phyloP scores from a whole-genome alignment of 73 alveolate genomes.

The Breviolum minutum region DNA sequence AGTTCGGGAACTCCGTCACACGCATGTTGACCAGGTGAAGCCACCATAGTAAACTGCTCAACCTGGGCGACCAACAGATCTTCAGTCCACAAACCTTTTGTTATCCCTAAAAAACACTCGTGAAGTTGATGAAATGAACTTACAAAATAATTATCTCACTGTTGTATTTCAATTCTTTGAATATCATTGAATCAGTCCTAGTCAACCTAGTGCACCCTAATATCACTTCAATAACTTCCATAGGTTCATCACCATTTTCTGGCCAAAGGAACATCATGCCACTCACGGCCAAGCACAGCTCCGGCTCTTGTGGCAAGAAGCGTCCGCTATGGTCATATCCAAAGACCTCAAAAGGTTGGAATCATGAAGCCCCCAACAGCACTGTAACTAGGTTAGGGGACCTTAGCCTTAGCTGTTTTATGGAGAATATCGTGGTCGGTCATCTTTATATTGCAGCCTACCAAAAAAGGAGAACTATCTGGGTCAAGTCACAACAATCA shows the following conservation, averaged over 20 bases:
- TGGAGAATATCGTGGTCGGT: not conserved
- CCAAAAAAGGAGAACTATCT: not conserved
- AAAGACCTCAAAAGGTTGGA: constrained; percentile 30
- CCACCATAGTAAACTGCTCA: constrained; percentile 79
- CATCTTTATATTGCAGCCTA: not conserved
- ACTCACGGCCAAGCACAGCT: constrained; percentile 67
- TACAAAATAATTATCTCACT: too few relatives aligned
- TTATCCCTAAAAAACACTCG: not conserved
- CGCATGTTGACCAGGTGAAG: constrained; percentile 80
- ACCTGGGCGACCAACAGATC: not conserved
- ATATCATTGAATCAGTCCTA: too few relatives aligned
- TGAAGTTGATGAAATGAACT: not conserved
- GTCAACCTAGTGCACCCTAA: too few relatives aligned
- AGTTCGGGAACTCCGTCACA: constrained; percentile 68
- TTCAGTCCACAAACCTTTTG: not conserved
- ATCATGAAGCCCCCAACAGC: not conserved
- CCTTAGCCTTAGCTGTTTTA: too few relatives aligned
- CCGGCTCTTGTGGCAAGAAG: constrained; percentile 72
- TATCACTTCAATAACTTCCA: too few relatives aligned
- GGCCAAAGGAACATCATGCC: constrained; percentile 64
- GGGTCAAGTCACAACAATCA: constrained; percentile 28
- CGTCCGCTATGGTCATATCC: not conserved
- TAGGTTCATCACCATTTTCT: not conserved
- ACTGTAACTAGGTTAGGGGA: not conserved
- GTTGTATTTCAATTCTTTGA: too few relatives aligned